Evolutionary conservation across 148 eudicot species (phyloP), one percentile per base, ranked within the genome.

Genomic region (Suaeda aralocaspica): DNA sequence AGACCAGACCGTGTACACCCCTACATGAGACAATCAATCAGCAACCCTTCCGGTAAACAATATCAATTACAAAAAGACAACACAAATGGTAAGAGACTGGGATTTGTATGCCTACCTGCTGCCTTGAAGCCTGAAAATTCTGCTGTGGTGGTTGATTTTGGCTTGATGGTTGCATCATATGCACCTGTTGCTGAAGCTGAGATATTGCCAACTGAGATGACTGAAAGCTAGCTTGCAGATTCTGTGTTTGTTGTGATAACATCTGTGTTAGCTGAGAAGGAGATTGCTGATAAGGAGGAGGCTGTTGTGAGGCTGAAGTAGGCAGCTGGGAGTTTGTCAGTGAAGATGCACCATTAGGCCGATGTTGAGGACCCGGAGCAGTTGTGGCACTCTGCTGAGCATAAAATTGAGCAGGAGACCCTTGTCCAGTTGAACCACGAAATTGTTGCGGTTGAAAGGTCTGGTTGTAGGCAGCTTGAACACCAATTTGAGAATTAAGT

Each of bases 231-330:
- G 96, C 98, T 81, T 91, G 92, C 39, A 94, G 82, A 69, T 80
- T 74, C 72, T 94, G 97, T n/a, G 84, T 86, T 82, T 91, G 98
- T 66, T 91, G 97, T 15, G 98, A 87, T 74, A 94, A 75, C 97
- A 91, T 87, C 85, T 91, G 96, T 62, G 92, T 92, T 78, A 90
- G 73, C 66, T 85, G 91, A 59, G 98, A 89, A 71, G 96, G 84
- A 75, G 98, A 75, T 55, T 90, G 96, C 45, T 84, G 83, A 42
- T 66, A 68, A 28, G 83, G 76, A 71, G 67, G 50, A 33, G 77
- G 78, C 66, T 83, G 87, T 70, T 82, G 89, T 62, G 72, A 60
- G 34, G 74, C 34, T 50, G 69, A 49, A 65, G 82, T 77, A 69
- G 83, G 66, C 69, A 61, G 80, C 42, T 77, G 89, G 28, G 86